phyloP scores from a whole-genome alignment of 192 early-diverging fungal species.

The Chytriomyces sp. region DNA sequence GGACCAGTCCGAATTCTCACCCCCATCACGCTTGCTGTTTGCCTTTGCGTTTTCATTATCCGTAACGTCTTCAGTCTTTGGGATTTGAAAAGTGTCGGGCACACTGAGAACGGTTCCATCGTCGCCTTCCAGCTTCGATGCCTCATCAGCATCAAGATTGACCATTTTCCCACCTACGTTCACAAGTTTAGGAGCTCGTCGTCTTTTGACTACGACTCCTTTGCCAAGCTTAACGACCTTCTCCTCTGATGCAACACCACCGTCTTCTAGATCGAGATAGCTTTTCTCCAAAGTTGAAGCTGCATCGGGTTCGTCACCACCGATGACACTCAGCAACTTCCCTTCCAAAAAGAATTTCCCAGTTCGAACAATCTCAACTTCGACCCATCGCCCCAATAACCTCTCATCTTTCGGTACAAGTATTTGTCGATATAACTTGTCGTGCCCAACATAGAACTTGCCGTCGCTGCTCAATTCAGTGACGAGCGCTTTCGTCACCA shows the following conservation, averaged over 20 bases:
- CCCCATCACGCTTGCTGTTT: neutral
- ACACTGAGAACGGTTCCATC: slow-evolving; percentile 35
- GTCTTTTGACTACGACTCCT: slow-evolving; percentile 29
- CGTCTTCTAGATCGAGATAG: neutral
- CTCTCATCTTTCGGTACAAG: slow-evolving; percentile 48
- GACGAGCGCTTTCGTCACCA: slow-evolving; percentile 43
- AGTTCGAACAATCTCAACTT: slow-evolving; percentile 45
- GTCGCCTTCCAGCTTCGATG: slow-evolving; percentile 19
- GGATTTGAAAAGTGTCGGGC: slow-evolving; percentile 16
- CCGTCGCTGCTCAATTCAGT: slow-evolving; percentile 59
- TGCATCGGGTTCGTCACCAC: neutral
- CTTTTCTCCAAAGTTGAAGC: neutral
- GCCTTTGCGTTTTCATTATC: neutral
- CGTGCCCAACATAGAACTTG: slow-evolving; percentile 55
- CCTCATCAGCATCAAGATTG: slow-evolving; percentile 12
- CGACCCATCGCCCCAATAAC: slow-evolving; percentile 44
- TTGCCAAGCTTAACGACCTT: slow-evolving; percentile 17
- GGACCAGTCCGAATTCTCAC: neutral
- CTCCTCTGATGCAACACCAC: neutral
- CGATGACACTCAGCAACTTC: slow-evolving; percentile 31
- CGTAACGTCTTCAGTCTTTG: neutral
- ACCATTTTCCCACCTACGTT: slow-evolving; percentile 51
- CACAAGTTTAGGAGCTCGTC: slow-evolving; percentile 43
- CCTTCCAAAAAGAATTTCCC: slow-evolving; percentile 53
- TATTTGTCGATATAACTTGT: slow-evolving; percentile 59